Evolutionary conservation across 495 filamentous ascomycete genomes (phyloP).

Genomic region (Penicillium malachiteum): DNA sequence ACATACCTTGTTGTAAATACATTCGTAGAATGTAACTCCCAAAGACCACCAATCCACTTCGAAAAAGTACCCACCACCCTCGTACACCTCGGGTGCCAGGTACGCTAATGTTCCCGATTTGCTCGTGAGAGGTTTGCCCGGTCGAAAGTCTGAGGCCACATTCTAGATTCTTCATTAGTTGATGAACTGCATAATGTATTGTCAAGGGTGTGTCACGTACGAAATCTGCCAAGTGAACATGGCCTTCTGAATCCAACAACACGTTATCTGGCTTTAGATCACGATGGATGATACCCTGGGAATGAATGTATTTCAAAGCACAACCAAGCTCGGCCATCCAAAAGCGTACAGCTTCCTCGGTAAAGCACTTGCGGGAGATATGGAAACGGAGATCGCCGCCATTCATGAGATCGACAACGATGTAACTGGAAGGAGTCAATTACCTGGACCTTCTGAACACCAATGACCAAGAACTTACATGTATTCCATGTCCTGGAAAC

Average conservation of each 20-base stretch:
- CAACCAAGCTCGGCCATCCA: conserved; percentile 95
- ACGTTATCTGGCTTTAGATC: conserved; percentile 99
- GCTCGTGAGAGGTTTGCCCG: conserved; percentile 82
- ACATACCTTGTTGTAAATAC: conserved; percentile 95
- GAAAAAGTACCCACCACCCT: conserved; percentile 76
- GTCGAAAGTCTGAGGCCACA: conserved; percentile 88
- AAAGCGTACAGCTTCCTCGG: conserved; percentile 93
- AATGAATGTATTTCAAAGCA: conserved; percentile 87
- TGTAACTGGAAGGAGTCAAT: conserved; percentile 63
- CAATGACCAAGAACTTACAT: conserved; percentile 60
- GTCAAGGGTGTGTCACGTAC: conserved; percentile 50
- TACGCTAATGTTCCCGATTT: conserved; percentile 97
- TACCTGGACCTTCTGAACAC: not conserved
- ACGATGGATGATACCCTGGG: conserved; percentile 89
- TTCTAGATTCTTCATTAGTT: conserved; percentile 58
- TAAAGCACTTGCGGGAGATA: conserved; percentile 96
- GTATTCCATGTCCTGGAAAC: conserved; percentile 98
- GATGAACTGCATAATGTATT: not conserved
- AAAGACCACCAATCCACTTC: conserved; percentile 99
- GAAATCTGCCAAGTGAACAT: conserved; percentile 97
- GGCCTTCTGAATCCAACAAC: conserved; percentile 86
- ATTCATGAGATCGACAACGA: conserved; percentile 98
- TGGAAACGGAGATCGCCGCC: conserved; percentile 96
- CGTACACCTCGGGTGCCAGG: conserved; percentile 92
- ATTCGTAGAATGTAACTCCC: conserved; percentile 96